A percentile compares a stretch with the other conserved stretches of the same genome.
Conservation (phyloP, 257 asterid genomes). For the Rubia yunnanensis region DNA sequence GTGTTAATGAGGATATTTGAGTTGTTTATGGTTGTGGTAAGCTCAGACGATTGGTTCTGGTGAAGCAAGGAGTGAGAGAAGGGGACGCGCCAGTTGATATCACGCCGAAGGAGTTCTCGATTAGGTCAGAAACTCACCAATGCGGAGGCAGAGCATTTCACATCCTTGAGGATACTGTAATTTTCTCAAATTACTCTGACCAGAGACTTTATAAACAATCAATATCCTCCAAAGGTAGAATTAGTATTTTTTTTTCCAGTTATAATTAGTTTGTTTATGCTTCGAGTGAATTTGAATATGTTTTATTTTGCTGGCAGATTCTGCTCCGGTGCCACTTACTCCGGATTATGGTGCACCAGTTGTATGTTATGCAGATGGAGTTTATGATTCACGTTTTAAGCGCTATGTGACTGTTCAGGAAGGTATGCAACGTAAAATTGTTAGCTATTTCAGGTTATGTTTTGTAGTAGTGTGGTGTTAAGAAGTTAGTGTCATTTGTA, state of each 20-base stretch:
- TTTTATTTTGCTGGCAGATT: slow-evolving; percentile 36
- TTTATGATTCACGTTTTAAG: slow-evolving; percentile 64
- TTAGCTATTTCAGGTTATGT: not conserved
- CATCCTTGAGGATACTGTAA: slow-evolving; percentile 46
- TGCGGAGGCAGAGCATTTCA: slow-evolving; percentile 91
- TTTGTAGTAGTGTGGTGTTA: too few species aligned
- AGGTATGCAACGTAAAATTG: slow-evolving; percentile 33
- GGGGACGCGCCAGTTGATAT: slow-evolving; percentile 50
- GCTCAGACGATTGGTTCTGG: slow-evolving; percentile 73
- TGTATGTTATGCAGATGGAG: slow-evolving; percentile 90
- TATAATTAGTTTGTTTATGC: not conserved
- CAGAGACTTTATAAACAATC: slow-evolving; percentile 78
- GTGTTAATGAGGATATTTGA: slow-evolving; percentile 3
- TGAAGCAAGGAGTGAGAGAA: slow-evolving; percentile 52
- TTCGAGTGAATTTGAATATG: not conserved
- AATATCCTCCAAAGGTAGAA: slow-evolving; percentile 48
- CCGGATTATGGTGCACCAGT: slow-evolving; percentile 70
- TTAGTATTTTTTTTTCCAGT: not conserved
- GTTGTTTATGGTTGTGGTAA: slow-evolving; percentile 11
- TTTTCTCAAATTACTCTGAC: slow-evolving; percentile 86
- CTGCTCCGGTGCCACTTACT: slow-evolving; percentile 74
- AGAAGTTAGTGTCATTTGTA: slow-evolving; percentile 8
- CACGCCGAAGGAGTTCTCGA: slow-evolving; percentile 69
- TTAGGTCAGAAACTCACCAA: slow-evolving; percentile 83
- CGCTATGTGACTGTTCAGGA: slow-evolving; percentile 75